A percentile compares a stretch with the other conserved stretches of the same genome.
Evolutionary conservation across 2,329 filamentous ascomycete species (phyloP).

Genomic region (Claviceps sp.): DNA sequence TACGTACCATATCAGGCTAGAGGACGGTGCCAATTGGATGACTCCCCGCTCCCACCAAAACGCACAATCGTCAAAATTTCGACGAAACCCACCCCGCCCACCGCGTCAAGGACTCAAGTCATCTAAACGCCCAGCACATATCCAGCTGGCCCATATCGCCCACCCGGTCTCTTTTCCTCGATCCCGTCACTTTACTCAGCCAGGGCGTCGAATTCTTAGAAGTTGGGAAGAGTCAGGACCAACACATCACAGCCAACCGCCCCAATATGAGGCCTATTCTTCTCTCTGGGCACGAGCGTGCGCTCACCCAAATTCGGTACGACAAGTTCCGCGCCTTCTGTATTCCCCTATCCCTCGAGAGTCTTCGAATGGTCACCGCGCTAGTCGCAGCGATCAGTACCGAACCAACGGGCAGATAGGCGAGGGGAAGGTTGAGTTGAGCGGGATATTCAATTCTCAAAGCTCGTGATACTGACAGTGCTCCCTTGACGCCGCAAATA

Average conservation of each 20-base stretch:
- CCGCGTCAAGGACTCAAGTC: constrained; percentile 15
- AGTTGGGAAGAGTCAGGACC: constrained; percentile 2
- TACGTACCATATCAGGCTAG: neutral
- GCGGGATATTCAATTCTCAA: neutral
- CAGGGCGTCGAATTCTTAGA: neutral
- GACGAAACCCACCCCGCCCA: constrained; percentile 15
- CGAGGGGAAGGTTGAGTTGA: neutral
- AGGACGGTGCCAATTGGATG: constrained; percentile 1
- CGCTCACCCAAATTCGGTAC: constrained; percentile 86
- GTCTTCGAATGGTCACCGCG: neutral
- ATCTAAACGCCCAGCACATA: constrained; percentile 9
- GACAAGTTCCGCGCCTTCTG: constrained; percentile 12
- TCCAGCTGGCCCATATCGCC: constrained; percentile 10
- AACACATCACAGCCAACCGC: constrained; percentile 9
- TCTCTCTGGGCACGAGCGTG: constrained; percentile 90
- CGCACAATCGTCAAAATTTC: constrained; percentile 34
- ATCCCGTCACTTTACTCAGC: constrained; percentile 5
- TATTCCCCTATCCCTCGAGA: neutral
- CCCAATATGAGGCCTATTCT: constrained; percentile 90
- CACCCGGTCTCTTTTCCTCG: constrained; percentile 12
- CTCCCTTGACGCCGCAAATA: constrained; percentile 17
- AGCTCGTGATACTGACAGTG: constrained; percentile 1
- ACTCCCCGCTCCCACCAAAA: constrained; percentile 25
- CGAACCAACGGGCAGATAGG: neutral
- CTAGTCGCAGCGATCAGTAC: neutral